phyloP scores from a whole-genome alignment of 352 stramenopile genomes.

The Peronospora destructor region DNA sequence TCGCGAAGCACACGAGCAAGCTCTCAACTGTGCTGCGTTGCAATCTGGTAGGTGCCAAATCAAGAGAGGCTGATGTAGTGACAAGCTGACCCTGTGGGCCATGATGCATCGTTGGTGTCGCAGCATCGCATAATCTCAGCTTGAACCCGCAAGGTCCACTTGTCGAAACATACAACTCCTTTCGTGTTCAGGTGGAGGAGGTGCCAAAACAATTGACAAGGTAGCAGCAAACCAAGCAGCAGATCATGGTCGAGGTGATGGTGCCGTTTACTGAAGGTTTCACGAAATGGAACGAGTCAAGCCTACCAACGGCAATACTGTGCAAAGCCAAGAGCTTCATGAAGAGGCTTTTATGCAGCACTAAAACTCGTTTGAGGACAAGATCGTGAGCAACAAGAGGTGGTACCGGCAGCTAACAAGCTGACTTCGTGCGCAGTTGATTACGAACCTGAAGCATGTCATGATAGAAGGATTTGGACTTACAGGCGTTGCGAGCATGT shows the following conservation, averaged over 20 bases:
- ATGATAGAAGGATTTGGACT: slow-evolving; percentile 65
- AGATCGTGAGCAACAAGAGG: slow-evolving; percentile 89
- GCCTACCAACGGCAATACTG: slow-evolving; percentile 74
- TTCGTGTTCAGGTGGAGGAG: slow-evolving; percentile 73
- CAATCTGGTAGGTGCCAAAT: slow-evolving; percentile 93
- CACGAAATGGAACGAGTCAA: slow-evolving; percentile 48
- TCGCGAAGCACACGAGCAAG: slow-evolving; percentile 82
- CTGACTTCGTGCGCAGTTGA: slow-evolving; percentile 86
- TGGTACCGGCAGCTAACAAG: slow-evolving; percentile 71
- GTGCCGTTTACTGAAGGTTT: slow-evolving; percentile 89
- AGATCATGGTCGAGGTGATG: too few relatives aligned
- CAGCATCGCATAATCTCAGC: too few relatives aligned
- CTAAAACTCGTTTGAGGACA: slow-evolving; percentile 87
- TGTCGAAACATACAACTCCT: slow-evolving; percentile 45
- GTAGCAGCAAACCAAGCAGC: too few relatives aligned
- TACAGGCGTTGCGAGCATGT: slow-evolving; percentile 18
- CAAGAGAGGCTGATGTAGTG: slow-evolving; percentile 94
- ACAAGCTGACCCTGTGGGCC: too few relatives aligned
- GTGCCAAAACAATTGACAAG: too few relatives aligned
- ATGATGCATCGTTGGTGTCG: too few relatives aligned
- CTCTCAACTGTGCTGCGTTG: slow-evolving; percentile 91
- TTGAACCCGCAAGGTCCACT: too few relatives aligned
- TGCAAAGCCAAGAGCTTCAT: slow-evolving; percentile 89
- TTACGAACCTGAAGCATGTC: slow-evolving; percentile 86
- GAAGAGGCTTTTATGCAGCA: slow-evolving; percentile 89